Evolutionary conservation across 2,329 filamentous ascomycete species (phyloP).

Genomic region (Scleromitrula shiraiana): DNA sequence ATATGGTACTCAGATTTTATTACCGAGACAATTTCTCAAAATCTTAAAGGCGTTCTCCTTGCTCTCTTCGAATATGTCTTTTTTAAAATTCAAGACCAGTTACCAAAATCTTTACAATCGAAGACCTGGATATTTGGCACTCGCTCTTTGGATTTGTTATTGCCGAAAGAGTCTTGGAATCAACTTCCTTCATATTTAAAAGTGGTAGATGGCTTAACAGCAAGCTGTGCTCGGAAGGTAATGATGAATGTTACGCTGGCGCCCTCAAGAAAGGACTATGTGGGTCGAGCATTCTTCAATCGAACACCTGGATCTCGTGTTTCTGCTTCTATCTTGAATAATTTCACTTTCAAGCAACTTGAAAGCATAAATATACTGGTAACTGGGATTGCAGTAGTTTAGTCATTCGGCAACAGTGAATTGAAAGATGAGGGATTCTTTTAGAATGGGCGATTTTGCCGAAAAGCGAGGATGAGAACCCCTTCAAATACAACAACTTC

Average conservation of each 20-base stretch:
- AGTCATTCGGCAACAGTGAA: no score
- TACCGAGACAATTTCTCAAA: background rate
- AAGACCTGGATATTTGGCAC: conserved; percentile 7
- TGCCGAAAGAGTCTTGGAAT: conserved; percentile 24
- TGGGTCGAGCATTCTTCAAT: conserved; percentile 26
- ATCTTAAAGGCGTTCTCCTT: background rate
- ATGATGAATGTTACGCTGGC: conserved; percentile 28
- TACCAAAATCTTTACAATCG: background rate
- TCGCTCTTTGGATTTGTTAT: background rate
- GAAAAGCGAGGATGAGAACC: no score
- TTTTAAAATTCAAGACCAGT: background rate
- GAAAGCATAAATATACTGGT: no score
- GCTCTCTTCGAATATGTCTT: conserved; percentile 1
- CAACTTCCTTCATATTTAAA: conserved; percentile 24
- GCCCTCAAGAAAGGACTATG: conserved; percentile 27
- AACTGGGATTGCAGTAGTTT: no score
- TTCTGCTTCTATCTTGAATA: no score
- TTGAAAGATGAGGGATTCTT: no score
- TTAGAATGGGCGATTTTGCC: no score
- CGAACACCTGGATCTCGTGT: conserved; percentile 25
- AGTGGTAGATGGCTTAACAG: conserved; percentile 22
- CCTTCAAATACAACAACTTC: no score
- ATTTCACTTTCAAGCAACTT: no score
- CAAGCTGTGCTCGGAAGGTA: conserved; percentile 18
- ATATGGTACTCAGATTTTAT: conserved; percentile 7